These are phyloP conservation scores for Colletotrichum navitas DNA, from an alignment of 2,329 filamentous ascomycete species.

Conservation along the genomic window DNA sequence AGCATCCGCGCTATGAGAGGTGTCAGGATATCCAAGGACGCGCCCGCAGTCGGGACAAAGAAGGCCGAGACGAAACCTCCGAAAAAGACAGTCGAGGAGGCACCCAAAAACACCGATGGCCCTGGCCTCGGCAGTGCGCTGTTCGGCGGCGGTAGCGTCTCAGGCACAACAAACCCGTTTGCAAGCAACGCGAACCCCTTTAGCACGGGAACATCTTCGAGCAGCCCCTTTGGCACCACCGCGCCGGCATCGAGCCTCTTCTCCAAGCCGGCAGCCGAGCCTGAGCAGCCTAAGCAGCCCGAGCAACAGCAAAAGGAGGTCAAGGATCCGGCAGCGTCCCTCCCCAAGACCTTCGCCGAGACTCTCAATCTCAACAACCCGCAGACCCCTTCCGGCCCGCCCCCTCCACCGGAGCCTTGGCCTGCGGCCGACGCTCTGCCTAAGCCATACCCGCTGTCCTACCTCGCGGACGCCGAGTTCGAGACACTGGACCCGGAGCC, in stretches of 20 bases:
- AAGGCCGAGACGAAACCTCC: conserved; percentile 50
- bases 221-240: conserved; percentile 61
- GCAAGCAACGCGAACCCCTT: conserved; percentile 56
- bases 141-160: conserved; percentile 65
- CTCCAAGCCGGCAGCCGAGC: conserved; percentile 51
- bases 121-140: conserved; percentile 73
- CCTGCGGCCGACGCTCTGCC: conserved; percentile 75
- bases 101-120: conserved; percentile 50
- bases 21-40: conserved; percentile 66
- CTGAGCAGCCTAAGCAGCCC: conserved; percentile 47
- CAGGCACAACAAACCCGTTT: conserved; percentile 68
- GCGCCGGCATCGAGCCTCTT: conserved; percentile 49
- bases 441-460: conserved; percentile 78
- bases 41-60: conserved; percentile 46
- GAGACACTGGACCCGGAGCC: conserved; percentile 81
- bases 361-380: conserved; percentile 79
- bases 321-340: conserved; percentile 47
- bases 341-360: conserved; percentile 76
- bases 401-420: conserved; percentile 77
- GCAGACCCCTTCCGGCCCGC: conserved; percentile 51
- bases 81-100: conserved; percentile 51
- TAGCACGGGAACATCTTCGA: conserved; percentile 33
- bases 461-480: conserved; percentile 89
- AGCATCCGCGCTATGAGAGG: conserved; percentile 83
- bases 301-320: conserved; percentile 46